A percentile compares a stretch with the other conserved stretches of the same genome.
Conservation (phyloP, 352 stramenopile genomes). For the Pythium monospermum region DNA sequence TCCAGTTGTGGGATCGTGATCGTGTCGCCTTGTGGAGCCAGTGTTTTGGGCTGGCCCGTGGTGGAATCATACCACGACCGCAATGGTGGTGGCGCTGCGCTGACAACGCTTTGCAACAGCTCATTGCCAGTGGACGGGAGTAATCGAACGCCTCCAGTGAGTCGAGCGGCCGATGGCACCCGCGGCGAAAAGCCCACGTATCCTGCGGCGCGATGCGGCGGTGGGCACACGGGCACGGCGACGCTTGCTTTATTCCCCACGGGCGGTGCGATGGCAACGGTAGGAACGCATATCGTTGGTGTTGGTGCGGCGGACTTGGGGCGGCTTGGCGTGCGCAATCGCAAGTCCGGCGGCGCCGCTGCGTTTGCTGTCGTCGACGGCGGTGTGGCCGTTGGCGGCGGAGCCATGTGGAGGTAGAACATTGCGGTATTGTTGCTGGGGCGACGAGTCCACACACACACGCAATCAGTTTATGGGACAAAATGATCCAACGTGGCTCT, state of each 20-base stretch:
- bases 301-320: constrained; percentile 13
- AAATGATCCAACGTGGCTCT: background rate
- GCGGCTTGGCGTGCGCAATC: constrained; percentile 5
- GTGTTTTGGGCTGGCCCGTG: background rate
- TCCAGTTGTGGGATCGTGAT: background rate
- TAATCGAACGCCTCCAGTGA: background rate
- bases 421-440: background rate
- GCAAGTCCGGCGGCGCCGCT: background rate
- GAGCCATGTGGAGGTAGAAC: constrained; percentile 18
- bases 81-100: background rate
- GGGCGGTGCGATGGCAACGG: background rate
- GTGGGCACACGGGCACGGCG: too few species aligned
- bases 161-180: background rate
- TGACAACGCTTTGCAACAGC: background rate
- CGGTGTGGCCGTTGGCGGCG: background rate
- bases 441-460: background rate
- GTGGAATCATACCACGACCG: background rate
- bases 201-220: background rate
- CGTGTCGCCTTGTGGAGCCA: background rate
- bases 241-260: background rate
- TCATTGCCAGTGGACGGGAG: background rate
- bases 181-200: constrained; percentile 18
- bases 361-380: background rate
- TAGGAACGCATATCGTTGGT: background rate
- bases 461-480: background rate